A percentile compares a stretch with the other conserved stretches of the same genome.
These are phyloP conservation scores for Metarhizium anisopliae DNA, from an alignment of 2,329 filamentous ascomycete species.

Conservation along the genomic window DNA sequence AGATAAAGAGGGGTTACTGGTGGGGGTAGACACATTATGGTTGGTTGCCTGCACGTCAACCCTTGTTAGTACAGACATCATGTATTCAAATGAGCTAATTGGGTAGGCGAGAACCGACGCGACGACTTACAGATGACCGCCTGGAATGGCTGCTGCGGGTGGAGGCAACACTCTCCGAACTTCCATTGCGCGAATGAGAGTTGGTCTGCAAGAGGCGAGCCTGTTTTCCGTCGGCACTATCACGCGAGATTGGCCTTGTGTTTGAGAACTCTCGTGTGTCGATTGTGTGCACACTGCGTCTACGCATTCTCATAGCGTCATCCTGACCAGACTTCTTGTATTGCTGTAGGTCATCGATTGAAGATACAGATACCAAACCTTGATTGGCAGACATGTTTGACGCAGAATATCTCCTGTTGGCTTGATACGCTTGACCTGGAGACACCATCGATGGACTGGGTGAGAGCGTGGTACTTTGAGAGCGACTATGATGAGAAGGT, in stretches of 20 bases:
- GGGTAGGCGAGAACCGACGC: constrained; percentile 14
- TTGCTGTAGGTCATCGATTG: constrained; percentile 62
- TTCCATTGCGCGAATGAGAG: constrained; percentile 40
- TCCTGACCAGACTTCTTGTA: constrained; percentile 50
- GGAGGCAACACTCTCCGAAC: constrained; percentile 56
- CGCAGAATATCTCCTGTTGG: constrained; percentile 22
- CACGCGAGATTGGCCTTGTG: constrained; percentile 11
- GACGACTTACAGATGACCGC: constrained; percentile 55
- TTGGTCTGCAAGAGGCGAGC: constrained; percentile 24
- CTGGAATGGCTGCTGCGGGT: constrained; percentile 50
- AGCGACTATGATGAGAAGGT: constrained; percentile 24
- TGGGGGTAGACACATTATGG: constrained; percentile 46
- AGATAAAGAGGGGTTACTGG: constrained; percentile 41
- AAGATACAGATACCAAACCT: constrained; percentile 30
- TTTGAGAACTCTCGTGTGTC: constrained; percentile 24
- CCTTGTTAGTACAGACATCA: constrained; percentile 37
- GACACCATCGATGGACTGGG: constrained; percentile 19
- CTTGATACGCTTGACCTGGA: constrained; percentile 11
- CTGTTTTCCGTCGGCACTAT: constrained; percentile 21
- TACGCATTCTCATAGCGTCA: constrained; percentile 65
- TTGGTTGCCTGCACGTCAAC: constrained; percentile 46
- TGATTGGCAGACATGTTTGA: constrained; percentile 41
- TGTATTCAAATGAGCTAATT: constrained; percentile 31
- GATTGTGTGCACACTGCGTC: constrained; percentile 70
- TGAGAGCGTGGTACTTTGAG: constrained; percentile 26